These are phyloP conservation scores for Brassica incana DNA, from an alignment of 345 rosid species.

Conservation along the genomic window DNA sequence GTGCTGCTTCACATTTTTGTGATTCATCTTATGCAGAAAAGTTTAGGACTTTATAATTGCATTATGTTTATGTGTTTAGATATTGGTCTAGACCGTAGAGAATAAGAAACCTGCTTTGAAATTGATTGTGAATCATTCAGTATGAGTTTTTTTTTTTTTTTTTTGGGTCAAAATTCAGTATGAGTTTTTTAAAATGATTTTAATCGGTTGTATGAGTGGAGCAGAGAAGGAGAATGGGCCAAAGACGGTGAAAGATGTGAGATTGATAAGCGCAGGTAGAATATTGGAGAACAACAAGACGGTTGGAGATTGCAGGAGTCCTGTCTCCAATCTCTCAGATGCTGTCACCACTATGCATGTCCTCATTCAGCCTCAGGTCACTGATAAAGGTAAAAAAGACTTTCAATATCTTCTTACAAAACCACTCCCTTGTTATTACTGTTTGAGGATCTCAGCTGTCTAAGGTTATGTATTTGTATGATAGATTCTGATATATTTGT, in stretches of 20 bases:
- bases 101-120: not conserved
- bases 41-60: not conserved
- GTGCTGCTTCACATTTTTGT: not conserved
- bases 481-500: conserved; percentile 14
- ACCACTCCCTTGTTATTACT: not conserved
- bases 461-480: not conserved
- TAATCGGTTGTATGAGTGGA: conserved; percentile 1
- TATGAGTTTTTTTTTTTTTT: not conserved
- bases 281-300: conserved; percentile 85
- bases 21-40: not conserved
- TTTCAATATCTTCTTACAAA: not conserved
- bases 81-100: no score
- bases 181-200: not conserved
- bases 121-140: not conserved
- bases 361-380: conserved; percentile 69
- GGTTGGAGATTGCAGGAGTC: conserved; percentile 80
- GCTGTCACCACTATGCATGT: conserved; percentile 96
- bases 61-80: no score
- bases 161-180: no score
- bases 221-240: conserved; percentile 89
- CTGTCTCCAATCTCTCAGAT: conserved; percentile 70
- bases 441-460: not conserved
- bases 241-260: conserved; percentile 81
- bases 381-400: conserved; percentile 61
- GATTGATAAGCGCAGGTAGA: conserved; percentile 80